phyloP scores from a whole-genome alignment of 768 basidiomycete genomes.

The Pisolithus marmoratus region DNA sequence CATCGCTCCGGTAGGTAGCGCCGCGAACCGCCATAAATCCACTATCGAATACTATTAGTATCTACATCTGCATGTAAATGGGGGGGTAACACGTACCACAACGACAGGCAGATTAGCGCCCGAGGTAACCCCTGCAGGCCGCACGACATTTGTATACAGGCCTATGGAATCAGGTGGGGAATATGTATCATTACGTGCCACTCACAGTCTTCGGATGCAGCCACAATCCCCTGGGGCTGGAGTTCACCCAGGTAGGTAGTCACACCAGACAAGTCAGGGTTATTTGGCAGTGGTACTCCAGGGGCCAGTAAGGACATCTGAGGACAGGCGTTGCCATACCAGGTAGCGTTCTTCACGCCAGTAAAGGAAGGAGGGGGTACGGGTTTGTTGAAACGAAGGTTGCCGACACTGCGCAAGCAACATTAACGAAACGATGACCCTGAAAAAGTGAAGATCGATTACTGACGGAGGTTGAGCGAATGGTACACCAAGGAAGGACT shows the following conservation, averaged over 20 bases:
- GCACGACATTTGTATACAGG: constrained; percentile 18
- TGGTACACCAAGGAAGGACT: constrained; percentile 12
- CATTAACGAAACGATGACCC: neutral
- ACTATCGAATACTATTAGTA: neutral
- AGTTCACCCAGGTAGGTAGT: constrained; percentile 4
- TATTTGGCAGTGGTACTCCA: neutral
- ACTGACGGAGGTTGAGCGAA: constrained; percentile 14
- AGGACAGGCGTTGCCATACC: neutral
- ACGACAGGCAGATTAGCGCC: constrained; percentile 16
- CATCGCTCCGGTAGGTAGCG: neutral
- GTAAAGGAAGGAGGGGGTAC: neutral
- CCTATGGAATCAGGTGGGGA: constrained; percentile 10
- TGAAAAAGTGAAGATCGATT: neutral
- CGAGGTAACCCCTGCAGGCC: constrained; percentile 9
- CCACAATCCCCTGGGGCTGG: neutral
- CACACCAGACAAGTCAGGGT: constrained; percentile 4
- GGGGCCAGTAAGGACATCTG: neutral
- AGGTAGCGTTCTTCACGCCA: neutral
- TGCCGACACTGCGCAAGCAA: constrained; percentile 4
- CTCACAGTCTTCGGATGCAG: constrained; percentile 15
- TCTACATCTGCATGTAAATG: neutral
- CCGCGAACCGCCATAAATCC: constrained; percentile 9
- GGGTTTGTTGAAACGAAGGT: constrained; percentile 16
- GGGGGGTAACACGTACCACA: constrained; percentile 9
- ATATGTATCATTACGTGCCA: neutral